These are phyloP conservation scores for Juglanconis sp. DNA, from an alignment of 2,329 filamentous ascomycete genomes.

Conservation along the genomic window DNA sequence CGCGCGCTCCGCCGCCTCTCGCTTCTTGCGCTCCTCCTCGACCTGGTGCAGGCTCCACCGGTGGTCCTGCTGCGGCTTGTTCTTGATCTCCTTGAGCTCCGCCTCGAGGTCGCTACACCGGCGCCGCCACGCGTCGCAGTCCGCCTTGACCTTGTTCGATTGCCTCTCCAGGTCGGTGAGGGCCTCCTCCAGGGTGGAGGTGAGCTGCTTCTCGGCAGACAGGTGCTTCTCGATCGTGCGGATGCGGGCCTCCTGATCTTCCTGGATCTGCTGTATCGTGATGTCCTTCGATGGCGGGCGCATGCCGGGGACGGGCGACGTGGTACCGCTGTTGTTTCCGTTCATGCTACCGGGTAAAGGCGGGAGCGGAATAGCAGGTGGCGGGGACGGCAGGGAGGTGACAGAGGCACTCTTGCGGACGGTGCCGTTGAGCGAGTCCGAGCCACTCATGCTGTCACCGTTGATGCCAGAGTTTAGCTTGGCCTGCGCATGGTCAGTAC, in stretches of 20 bases:
- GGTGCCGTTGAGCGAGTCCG: conserved; percentile 61
- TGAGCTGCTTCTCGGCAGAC: conserved; percentile 93
- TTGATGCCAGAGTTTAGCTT: conserved; percentile 41
- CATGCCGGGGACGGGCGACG: conserved; percentile 53
- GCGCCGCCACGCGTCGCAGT: conserved; percentile 88
- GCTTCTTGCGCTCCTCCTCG: conserved; percentile 93
- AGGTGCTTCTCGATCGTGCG: conserved; percentile 96
- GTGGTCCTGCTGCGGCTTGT: conserved; percentile 51
- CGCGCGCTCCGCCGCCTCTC: conserved; percentile 85
- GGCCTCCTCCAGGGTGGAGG: conserved; percentile 90
- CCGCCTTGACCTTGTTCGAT: conserved; percentile 85
- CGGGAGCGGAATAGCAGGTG: conserved; percentile 91
- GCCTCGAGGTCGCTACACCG: conserved; percentile 73
- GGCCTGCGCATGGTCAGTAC: conserved; percentile 41
- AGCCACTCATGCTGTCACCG: conserved; percentile 43
- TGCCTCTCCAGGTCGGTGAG: conserved; percentile 90
- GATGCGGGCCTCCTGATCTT: conserved; percentile 94
- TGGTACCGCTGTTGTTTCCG: conserved; percentile 17
- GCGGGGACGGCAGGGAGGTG: conserved; percentile 83
- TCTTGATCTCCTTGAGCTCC: conserved; percentile 65
- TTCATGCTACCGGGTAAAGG: conserved; percentile 68
- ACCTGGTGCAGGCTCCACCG: conserved; percentile 80
- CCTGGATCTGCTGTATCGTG: conserved; percentile 72
- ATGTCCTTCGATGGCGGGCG: conserved; percentile 82
- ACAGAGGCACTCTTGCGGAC: conserved; percentile 83